phyloP scores from a whole-genome alignment of 331 rosid species.

The Pyracantha coccinea region DNA sequence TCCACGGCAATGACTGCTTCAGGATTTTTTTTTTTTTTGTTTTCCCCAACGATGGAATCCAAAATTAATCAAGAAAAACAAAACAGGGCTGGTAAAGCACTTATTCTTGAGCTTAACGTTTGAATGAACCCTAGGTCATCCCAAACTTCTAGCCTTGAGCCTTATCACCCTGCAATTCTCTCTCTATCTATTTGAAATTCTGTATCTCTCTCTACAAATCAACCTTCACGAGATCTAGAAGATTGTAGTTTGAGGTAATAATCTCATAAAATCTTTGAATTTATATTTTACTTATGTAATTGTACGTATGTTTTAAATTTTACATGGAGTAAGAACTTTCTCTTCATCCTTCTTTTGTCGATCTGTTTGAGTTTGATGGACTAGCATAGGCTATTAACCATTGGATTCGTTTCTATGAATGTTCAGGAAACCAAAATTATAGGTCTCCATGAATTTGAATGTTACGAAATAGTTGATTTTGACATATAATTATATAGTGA shows the following conservation, averaged over 20 bases:
- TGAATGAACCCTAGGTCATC: too few relatives aligned
- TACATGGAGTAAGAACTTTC: background rate
- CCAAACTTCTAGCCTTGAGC: too few relatives aligned
- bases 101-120: too few relatives aligned
- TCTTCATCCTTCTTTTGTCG: background rate
- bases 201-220: background rate
- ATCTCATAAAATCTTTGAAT: background rate
- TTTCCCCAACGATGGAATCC: too few relatives aligned
- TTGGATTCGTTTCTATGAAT: background rate
- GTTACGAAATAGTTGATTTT: background rate
- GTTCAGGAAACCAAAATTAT: background rate
- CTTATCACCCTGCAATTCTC: background rate
- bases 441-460: background rate
- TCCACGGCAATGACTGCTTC: too few relatives aligned
- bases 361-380: background rate
- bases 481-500: background rate
- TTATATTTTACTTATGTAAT: background rate
- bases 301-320: background rate
- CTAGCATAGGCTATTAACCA: background rate
- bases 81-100: too few relatives aligned
- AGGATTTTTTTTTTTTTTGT: too few relatives aligned
- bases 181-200: background rate
- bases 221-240: background rate
- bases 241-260: background rate
- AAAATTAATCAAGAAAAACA: too few relatives aligned